phyloP scores from a whole-genome alignment of 352 stramenopile species.

The Hyaloperonospora brassicae region DNA sequence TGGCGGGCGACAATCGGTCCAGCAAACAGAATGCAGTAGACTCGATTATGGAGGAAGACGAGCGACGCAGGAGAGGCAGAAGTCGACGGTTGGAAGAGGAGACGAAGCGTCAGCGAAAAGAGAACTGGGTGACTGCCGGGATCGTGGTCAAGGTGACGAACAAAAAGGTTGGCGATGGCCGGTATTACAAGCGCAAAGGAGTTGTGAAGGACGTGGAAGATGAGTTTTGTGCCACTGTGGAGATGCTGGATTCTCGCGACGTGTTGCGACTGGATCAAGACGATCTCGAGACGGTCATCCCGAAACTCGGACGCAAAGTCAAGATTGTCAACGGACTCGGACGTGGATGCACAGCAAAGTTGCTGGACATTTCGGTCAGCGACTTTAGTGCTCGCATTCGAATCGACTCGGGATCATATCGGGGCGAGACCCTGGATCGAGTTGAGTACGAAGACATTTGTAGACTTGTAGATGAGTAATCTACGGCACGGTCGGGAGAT shows the following conservation, averaged over 20 bases:
- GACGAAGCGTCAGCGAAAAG: slow-evolving; percentile 39
- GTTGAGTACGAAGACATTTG: slow-evolving; percentile 86
- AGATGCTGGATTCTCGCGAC: slow-evolving; percentile 77
- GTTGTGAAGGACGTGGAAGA: slow-evolving; percentile 70
- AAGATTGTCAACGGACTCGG: slow-evolving; percentile 74
- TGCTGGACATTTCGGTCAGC: slow-evolving; percentile 66
- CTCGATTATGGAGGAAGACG: slow-evolving; percentile 56
- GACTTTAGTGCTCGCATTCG: slow-evolving; percentile 60
- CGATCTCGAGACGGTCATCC: slow-evolving; percentile 87
- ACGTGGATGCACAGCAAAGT: slow-evolving; percentile 43
- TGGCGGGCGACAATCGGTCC: background rate
- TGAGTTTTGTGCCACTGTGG: slow-evolving; percentile 70
- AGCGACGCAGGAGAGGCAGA: slow-evolving; percentile 32
- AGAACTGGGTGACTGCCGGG: slow-evolving; percentile 86
- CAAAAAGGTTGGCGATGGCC: slow-evolving; percentile 83
- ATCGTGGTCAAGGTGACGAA: slow-evolving; percentile 94
- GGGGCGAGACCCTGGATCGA: slow-evolving; percentile 50
- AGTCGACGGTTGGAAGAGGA: slow-evolving; percentile 36
- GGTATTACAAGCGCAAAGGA: slow-evolving; percentile 87
- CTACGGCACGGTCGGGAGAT: no score
- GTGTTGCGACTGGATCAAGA: slow-evolving; percentile 81
- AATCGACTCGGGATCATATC: slow-evolving; percentile 50
- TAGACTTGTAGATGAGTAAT: slow-evolving; percentile 42
- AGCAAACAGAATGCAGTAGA: slow-evolving; percentile 31
- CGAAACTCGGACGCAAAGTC: slow-evolving; percentile 51